These are phyloP conservation scores for Fraxinus paxiana DNA, from an alignment of 305 asterid genomes.

Conservation along the genomic window DNA sequence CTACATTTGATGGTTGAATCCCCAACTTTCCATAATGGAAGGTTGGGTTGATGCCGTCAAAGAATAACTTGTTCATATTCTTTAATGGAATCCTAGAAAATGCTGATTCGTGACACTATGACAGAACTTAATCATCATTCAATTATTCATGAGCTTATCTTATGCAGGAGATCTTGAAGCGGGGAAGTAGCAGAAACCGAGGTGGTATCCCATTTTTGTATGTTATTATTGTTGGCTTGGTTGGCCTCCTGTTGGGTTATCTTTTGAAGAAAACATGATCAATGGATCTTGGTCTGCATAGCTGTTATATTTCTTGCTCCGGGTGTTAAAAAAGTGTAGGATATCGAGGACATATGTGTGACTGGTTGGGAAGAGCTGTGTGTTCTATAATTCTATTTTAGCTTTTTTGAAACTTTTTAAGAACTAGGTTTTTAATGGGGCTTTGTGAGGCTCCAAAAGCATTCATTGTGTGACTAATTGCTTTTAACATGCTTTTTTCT, in stretches of 20 bases:
- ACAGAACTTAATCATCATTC: not conserved
- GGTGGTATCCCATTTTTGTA: constrained; percentile 66
- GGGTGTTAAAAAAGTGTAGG: constrained; percentile 39
- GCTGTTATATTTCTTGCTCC: constrained; percentile 18
- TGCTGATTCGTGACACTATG: not conserved
- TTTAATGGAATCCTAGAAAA: not conserved
- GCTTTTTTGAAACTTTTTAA: constrained; percentile 47
- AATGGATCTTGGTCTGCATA: constrained; percentile 12
- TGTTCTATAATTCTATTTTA: constrained; percentile 42
- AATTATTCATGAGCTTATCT: constrained; percentile 14
- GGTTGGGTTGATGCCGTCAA: not conserved
- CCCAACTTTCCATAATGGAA: not conserved
- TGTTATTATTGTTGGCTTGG: constrained; percentile 59
- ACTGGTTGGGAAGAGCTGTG: constrained; percentile 37
- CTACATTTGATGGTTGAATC: not conserved
- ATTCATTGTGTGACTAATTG: constrained; percentile 45
- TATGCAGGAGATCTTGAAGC: constrained; percentile 73
- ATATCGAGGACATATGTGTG: constrained; percentile 35
- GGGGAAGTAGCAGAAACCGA: constrained; percentile 44
- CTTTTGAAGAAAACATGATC: constrained; percentile 63
- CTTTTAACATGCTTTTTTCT: constrained; percentile 34
- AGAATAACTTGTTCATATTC: not conserved
- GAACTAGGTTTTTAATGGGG: constrained; percentile 43
- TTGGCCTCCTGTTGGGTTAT: constrained; percentile 79
- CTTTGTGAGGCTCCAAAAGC: constrained; percentile 42